phyloP scores from a whole-genome alignment of 1,284 basidiomycete species.

The Tetrapyrgos nigripes region DNA sequence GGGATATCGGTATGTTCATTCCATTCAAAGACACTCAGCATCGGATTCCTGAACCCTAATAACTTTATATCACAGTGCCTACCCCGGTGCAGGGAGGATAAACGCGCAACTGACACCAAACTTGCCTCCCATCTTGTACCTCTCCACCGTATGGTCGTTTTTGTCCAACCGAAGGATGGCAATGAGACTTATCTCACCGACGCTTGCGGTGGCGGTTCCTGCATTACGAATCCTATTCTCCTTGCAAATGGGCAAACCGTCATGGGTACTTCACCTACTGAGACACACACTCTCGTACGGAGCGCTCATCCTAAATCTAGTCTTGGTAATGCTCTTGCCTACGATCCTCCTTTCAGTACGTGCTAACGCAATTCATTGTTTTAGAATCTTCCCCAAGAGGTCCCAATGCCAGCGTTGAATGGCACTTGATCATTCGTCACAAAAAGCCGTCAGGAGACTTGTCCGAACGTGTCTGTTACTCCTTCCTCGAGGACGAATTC shows the following conservation, averaged over 20 bases:
- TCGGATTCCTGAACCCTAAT: no score
- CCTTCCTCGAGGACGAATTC: constrained; percentile 44
- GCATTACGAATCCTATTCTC: constrained; percentile 39
- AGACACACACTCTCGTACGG: constrained; percentile 33
- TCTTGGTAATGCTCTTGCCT: constrained; percentile 23
- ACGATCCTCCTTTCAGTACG: background rate
- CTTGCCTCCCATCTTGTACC: constrained; percentile 28
- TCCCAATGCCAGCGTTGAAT: constrained; percentile 22
- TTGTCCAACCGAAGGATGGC: constrained; percentile 40
- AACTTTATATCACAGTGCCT: no score
- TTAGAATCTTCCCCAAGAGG: background rate
- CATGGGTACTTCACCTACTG: constrained; percentile 30
- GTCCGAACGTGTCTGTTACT: constrained; percentile 31
- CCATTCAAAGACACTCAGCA: background rate
- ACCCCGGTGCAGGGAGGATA: constrained; percentile 1
- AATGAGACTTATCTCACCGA: constrained; percentile 42
- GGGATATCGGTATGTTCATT: constrained; percentile 36
- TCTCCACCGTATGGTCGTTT: constrained; percentile 38
- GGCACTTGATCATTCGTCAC: constrained; percentile 39
- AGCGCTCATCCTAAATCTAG: constrained; percentile 26
- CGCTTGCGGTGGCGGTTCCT: constrained; percentile 20
- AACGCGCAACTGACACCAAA: constrained; percentile 25
- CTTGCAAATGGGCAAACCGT: constrained; percentile 30
- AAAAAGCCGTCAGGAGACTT: constrained; percentile 10
- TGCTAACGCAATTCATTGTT: background rate